Conservation (phyloP, 73 alveolate species). For the Blepharisma japonicum region DNA sequence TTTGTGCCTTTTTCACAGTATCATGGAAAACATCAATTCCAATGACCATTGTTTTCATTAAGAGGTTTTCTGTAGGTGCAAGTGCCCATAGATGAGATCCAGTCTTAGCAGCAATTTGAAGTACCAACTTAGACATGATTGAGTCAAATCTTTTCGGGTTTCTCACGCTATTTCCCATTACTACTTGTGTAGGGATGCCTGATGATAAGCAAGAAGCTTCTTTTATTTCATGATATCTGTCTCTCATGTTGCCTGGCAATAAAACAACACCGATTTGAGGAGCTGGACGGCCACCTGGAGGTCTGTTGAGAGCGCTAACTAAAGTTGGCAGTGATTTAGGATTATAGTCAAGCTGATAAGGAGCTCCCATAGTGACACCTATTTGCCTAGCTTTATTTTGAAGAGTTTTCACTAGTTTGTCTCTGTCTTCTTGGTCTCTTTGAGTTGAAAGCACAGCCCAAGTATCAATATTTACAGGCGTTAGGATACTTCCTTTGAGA, state of each 20-base stretch:
- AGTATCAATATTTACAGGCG: not conserved
- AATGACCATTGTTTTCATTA: conserved; percentile 51
- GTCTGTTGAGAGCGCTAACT: not conserved
- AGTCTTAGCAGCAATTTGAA: conserved; percentile 87
- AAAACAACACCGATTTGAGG: not conserved
- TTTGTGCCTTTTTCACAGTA: conserved; percentile 19
- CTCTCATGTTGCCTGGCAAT: not conserved
- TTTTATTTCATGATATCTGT: conserved; percentile 1
- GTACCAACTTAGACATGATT: conserved; percentile 79
- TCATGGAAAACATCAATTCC: conserved; percentile 55
- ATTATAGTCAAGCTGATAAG: not conserved
- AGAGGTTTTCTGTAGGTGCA: conserved; percentile 64
- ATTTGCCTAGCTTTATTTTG: not conserved
- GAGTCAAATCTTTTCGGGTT: conserved; percentile 55
- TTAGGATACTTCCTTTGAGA: not conserved
- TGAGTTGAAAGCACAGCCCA: conserved; percentile 20
- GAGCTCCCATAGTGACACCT: too few relatives aligned
- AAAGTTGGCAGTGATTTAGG: not conserved
- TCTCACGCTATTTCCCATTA: conserved; percentile 6
- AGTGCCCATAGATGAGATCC: conserved; percentile 96
- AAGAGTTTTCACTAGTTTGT: conserved; percentile 14
- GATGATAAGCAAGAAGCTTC: not conserved
- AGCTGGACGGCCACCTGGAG: not conserved
- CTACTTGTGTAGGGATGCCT: conserved; percentile 11
- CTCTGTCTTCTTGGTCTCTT: not conserved